Percentiles rank a stretch among this genome's conserved stretches.
Conservation (phyloP, 1,139 yeast species). For the Geotrichum bryndzae region DNA sequence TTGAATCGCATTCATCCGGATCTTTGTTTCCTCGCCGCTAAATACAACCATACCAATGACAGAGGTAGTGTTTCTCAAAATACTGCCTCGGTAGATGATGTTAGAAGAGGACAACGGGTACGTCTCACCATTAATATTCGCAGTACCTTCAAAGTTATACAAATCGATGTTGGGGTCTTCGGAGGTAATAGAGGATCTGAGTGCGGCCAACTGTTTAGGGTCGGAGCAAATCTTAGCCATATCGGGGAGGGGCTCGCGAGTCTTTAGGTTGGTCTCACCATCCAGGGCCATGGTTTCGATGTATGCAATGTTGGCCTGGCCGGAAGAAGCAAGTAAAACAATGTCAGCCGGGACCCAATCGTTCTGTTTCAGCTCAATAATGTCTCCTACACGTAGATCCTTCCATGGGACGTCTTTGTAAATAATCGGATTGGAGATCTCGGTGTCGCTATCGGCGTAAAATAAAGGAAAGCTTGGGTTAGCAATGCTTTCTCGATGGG, state of each 20-base stretch:
- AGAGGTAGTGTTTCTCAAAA: constrained; percentile 71
- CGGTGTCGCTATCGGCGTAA: constrained; percentile 15
- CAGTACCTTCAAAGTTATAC: constrained; percentile 84
- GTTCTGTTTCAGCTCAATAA: constrained; percentile 63
- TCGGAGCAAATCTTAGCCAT: constrained; percentile 46
- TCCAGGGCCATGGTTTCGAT: constrained; percentile 96
- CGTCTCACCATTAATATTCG: constrained; percentile 34
- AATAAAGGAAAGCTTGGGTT: background rate
- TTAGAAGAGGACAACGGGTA: constrained; percentile 74
- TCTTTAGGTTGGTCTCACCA: constrained; percentile 90
- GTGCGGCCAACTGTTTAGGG: constrained; percentile 47
- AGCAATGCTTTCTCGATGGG: background rate
- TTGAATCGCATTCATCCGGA: constrained; percentile 87
- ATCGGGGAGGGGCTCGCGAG: constrained; percentile 61
- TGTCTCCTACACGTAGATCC: constrained; percentile 76
- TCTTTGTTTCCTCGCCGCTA: constrained; percentile 94
- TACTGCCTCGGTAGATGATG: constrained; percentile 80
- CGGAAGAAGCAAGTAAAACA: constrained; percentile 59
- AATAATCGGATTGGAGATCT: constrained; percentile 25
- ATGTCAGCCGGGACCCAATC: constrained; percentile 95
- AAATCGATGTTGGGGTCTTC: constrained; percentile 92
- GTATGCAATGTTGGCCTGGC: constrained; percentile 65
- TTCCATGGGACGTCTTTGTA: constrained; percentile 54
- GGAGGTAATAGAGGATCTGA: constrained; percentile 48
- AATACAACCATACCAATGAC: constrained; percentile 77